Base-by-base conservation (phyloP, 768 basidiomycete species). In the Podaxis rugospora region DNA sequence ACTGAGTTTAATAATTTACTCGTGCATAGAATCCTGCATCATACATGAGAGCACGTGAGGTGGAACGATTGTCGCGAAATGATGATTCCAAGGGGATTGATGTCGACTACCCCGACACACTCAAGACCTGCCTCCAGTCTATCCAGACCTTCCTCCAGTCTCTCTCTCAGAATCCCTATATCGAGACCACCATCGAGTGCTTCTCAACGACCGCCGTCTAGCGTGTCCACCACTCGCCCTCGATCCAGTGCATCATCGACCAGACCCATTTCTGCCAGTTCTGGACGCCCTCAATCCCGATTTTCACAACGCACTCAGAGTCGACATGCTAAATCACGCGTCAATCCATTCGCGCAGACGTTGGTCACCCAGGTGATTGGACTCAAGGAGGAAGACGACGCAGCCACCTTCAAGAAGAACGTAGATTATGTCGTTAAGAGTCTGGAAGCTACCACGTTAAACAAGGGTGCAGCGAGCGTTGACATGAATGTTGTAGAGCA, bases 401-500 rank as follows among this genome's bases (percentile, higher is more conserved):
- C 63, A 50, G 70, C 74, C 11, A 65, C 78, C 9, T 80, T 83
- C 65, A 78, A 76, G 25, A 74, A 75, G 21, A 74, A 77, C 0
- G 77, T 85, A 18, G 87, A 88, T 51, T 80, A 81, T 66, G 84
- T 81, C 0, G 76, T 82, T 53, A 88, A 80, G 68, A 82, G 75
- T 62, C 59, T 90, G 52, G 90, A 91, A 61, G 73, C 78, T 51
- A 79, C 81, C 1, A 79, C 80, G 1, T 67, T 78, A 59, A 77
- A 70, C 37, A 88, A 89, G 66, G 85, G 80, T 6, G 79, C 83
- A 2, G 77, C 78, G 3, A 81, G 83, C 63, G 74, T 80, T 7
- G 87, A 88, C 68, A 80, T 90, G 74, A 65, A 68, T 7, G 70
- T 71, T 5, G 78, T 89, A 47, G 82, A 87, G 62, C 79, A 76